Conservation (phyloP, 148 eudicot species). For the Camellia granthamiana region DNA sequence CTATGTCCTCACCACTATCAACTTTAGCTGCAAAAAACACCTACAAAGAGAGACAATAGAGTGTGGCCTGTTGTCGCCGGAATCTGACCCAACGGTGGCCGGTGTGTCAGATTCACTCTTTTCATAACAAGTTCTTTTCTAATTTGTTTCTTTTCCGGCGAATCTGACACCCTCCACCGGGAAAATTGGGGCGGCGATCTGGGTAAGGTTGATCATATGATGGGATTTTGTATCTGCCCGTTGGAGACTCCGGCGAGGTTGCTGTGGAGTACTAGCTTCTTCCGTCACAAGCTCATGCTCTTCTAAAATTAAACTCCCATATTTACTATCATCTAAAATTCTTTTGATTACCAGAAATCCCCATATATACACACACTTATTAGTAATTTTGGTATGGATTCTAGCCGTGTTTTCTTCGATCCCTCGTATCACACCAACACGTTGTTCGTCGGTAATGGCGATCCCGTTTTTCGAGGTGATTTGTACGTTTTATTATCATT, state of each 20-base stretch:
- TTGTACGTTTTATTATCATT: background rate
- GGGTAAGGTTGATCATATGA: constrained; percentile 32
- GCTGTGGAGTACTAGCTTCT: constrained; percentile 83
- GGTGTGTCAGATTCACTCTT: background rate
- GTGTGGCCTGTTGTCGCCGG: constrained; percentile 1
- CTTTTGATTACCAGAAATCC: constrained; percentile 14
- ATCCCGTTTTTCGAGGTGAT: constrained; percentile 56
- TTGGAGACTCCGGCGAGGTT: constrained; percentile 73
- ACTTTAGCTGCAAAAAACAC: constrained; percentile 39
- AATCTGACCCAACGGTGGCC: constrained; percentile 16
- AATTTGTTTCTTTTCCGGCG: background rate
- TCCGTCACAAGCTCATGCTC: constrained; percentile 85
- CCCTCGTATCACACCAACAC: constrained; percentile 42
- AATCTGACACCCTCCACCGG: background rate
- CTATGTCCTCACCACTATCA: constrained; percentile 22
- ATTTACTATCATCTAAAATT: background rate
- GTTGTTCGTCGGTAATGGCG: constrained; percentile 48
- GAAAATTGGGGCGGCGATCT: constrained; percentile 6
- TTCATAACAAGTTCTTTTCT: too few relatives aligned
- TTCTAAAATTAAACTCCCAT: constrained; percentile 35
- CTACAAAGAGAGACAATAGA: background rate
- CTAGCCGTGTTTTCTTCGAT: constrained; percentile 48
- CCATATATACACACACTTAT: constrained; percentile 3
- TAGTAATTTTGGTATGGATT: constrained; percentile 33
- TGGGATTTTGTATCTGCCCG: constrained; percentile 87